A percentile compares a stretch with the other conserved stretches of the same genome.
These are phyloP conservation scores for Capsella bursapastoris DNA, from an alignment of 345 rosid species.

Conservation along the genomic window DNA sequence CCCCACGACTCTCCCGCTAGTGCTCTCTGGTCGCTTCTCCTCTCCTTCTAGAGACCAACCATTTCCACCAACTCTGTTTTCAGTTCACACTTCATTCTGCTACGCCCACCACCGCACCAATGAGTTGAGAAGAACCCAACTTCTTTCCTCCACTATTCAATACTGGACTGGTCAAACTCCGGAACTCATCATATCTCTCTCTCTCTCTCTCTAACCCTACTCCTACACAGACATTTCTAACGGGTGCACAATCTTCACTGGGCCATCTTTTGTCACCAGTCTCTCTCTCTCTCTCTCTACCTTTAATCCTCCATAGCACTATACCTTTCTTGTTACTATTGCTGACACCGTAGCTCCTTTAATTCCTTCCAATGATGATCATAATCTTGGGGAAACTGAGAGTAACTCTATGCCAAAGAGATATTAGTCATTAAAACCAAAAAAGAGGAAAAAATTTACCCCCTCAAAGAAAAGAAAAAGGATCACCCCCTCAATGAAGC, in stretches of 20 bases:
- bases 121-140: conserved; percentile 40
- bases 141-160: conserved; percentile 25
- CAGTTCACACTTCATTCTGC: conserved; percentile 39
- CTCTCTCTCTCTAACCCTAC: conserved; percentile 26
- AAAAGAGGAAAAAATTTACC: background rate
- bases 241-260: conserved; percentile 33
- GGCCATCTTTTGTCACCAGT: conserved; percentile 29
- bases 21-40: conserved; percentile 49
- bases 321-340: conserved; percentile 21
- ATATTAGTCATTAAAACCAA: background rate
- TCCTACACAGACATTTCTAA: conserved; percentile 22
- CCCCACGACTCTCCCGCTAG: conserved; percentile 33
- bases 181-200: background rate
- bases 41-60: conserved; percentile 49
- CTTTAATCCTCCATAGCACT: background rate
- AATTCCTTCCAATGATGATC: conserved; percentile 18
- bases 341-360: background rate
- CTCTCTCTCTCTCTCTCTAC: background rate
- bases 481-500: conserved; percentile 36
- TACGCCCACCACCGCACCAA: conserved; percentile 39
- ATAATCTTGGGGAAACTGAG: background rate
- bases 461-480: background rate
- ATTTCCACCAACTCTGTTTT: conserved; percentile 41
- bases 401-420: conserved; percentile 23
- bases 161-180: conserved; percentile 42